Base-by-base conservation (phyloP, 192 early-diverging fungal species). In the Coemansia javaensis region DNA sequence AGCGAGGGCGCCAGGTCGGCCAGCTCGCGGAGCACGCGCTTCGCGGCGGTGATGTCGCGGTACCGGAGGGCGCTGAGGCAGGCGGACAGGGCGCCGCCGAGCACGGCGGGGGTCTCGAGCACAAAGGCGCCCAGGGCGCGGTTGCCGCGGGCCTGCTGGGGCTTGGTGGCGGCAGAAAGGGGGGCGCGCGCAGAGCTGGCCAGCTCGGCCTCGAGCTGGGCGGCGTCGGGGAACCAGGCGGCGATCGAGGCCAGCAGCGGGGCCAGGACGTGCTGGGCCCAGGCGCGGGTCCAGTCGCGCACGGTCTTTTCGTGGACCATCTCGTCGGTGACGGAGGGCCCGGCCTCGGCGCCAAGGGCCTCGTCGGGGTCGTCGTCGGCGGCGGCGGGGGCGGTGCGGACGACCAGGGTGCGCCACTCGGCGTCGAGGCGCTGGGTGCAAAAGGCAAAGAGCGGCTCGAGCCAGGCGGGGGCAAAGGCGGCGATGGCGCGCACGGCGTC, bases 221-320 rank as follows among this genome's bases (percentile, higher is more conserved):
- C 28, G 9, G 62, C 62, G 2, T 53, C 62, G 1, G 69, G 67
- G 15, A 70, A 11, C 59, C 35, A 47, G 20, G 28, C 11, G 13
- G 43, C 12, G 4, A 60, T 36, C 1, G 45, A 15, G 0, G 27
- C 34, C 17, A 73, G 41, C 7, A 73, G 32, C 5, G 57, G 62
- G 5, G 32, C 30, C 7, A 65, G 24, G 0, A 63, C 23, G 35
- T 49, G 57, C 40, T 49, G 57, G 49, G 53, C 48, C 62, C 62
- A 73, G 4, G 69, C 51, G 3, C 63, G 56, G 12, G 69, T 65
- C 62, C 69, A 65, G 45, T 61, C 63, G 16, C 69, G 62, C 13
- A 73, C 35, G 15, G 57, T 13, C 32, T 49, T 54, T 11, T 73
- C 69, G 11, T 43, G 62, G 4, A 65, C 50, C 34, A 73, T 61